Percentiles rank a stretch among this genome's conserved stretches.
phyloP scores from a whole-genome alignment of 2,329 filamentous ascomycete genomes.

The Alternaria postmessia region DNA sequence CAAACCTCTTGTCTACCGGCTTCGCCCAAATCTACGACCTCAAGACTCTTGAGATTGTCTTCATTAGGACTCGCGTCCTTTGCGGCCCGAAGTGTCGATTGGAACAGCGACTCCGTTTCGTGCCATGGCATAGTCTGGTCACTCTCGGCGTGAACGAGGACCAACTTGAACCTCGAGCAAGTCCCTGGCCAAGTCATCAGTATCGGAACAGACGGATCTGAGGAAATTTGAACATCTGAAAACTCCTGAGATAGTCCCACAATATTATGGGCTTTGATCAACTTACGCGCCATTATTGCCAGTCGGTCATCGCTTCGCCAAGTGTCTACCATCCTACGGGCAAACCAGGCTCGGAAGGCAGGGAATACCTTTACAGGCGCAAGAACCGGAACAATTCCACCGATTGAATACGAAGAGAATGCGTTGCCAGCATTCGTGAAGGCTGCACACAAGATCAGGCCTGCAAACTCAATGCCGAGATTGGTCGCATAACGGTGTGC shows the following conservation, averaged over 20 bases:
- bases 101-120: constrained; percentile 45
- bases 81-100: constrained; percentile 37
- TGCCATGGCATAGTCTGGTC: constrained; percentile 48
- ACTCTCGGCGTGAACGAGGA: constrained; percentile 46
- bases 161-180: constrained; percentile 34
- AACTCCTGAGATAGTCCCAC: background rate
- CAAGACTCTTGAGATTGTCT: constrained; percentile 22
- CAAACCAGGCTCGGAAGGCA: constrained; percentile 68
- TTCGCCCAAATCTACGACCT: constrained; percentile 43
- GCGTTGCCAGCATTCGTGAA: constrained; percentile 80
- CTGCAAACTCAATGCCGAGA: constrained; percentile 72
- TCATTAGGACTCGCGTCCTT: constrained; percentile 22
- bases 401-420: constrained; percentile 78
- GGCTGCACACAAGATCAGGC: constrained; percentile 78
- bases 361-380: constrained; percentile 75
- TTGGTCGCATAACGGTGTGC: constrained; percentile 71
- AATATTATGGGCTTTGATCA: background rate
- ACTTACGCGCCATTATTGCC: constrained; percentile 59
- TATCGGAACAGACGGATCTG: constrained; percentile 3
- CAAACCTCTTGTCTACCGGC: constrained; percentile 45
- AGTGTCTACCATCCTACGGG: constrained; percentile 73
- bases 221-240: background rate
- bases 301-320: constrained; percentile 79
- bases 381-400: constrained; percentile 77
- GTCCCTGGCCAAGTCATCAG: constrained; percentile 16